Evolutionary conservation across 495 filamentous ascomycete genomes (phyloP).

Genomic region (Haplographium delicatum): DNA sequence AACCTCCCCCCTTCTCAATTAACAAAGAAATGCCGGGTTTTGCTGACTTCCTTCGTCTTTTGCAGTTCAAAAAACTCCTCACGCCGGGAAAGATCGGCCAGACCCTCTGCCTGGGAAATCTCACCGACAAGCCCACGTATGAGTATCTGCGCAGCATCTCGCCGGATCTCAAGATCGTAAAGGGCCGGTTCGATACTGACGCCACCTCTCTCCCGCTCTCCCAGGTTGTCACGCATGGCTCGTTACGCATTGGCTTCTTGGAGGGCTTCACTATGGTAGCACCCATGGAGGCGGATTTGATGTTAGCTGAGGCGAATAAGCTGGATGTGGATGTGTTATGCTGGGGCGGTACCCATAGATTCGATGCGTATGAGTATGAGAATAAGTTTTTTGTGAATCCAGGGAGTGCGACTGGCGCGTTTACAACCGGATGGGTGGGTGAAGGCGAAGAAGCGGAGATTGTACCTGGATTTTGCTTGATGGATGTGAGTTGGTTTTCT

Average conservation of each 20-base stretch:
- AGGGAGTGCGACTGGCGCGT: slow-evolving; percentile 86
- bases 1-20: slow-evolving; percentile 8
- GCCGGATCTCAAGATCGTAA: slow-evolving; percentile 90
- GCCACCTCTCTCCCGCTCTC: slow-evolving; percentile 84
- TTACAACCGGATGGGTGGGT: slow-evolving; percentile 50
- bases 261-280: slow-evolving; percentile 95
- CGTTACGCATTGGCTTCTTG: slow-evolving; percentile 89
- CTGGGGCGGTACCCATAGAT: slow-evolving; percentile 95
- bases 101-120: slow-evolving; percentile 93
- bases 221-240: slow-evolving; percentile 92
- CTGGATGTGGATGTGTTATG: slow-evolving; percentile 96
- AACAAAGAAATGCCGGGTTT: no score
- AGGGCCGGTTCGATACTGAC: slow-evolving; percentile 85
- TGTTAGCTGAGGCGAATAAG: slow-evolving; percentile 89
- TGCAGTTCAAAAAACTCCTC: slow-evolving; percentile 95
- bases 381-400: slow-evolving; percentile 99
- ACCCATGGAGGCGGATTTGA: slow-evolving; percentile 80
- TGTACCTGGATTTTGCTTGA: slow-evolving; percentile 93
- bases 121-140: slow-evolving; percentile 91
- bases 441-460: slow-evolving; percentile 73
- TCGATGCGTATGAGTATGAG: slow-evolving; percentile 98
- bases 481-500: slow-evolving; percentile 73
- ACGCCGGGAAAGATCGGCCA: slow-evolving; percentile 97
- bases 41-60: slow-evolving; percentile 12
- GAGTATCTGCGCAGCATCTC: slow-evolving; percentile 89